Evolutionary conservation across 176 grass and related monocot species (phyloP).

Genomic region (Bromus sterilis): DNA sequence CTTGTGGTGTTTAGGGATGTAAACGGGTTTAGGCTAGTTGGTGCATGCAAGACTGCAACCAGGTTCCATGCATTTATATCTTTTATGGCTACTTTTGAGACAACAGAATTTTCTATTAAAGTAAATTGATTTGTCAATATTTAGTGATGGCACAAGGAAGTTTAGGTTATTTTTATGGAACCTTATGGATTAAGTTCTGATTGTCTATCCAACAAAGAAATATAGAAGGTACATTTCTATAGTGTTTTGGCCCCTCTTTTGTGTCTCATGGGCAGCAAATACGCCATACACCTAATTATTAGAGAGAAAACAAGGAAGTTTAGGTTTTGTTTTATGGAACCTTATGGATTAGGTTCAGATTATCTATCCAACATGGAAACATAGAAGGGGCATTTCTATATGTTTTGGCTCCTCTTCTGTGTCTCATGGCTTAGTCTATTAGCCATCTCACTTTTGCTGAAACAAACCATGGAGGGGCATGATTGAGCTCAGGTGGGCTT

Average conservation of each 20-base stretch:
- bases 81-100: neutral
- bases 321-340: neutral
- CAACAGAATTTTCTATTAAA: neutral
- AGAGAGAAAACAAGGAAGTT: neutral
- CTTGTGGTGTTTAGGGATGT: neutral
- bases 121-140: neutral
- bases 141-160: neutral
- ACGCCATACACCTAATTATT: neutral
- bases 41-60: neutral
- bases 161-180: neutral
- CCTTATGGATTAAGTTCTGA: neutral
- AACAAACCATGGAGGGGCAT: constrained; percentile 20
- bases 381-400: neutral
- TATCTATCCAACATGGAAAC: constrained; percentile 10
- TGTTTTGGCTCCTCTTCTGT: neutral
- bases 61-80: neutral
- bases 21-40: constrained; percentile 11
- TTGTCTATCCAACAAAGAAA: constrained; percentile 21
- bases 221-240: neutral
- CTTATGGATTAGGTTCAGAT: constrained; percentile 13
- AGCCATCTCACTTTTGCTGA: constrained; percentile 10
- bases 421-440: constrained; percentile 1
- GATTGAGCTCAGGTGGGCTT: constrained; percentile 13
- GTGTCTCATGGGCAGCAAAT: neutral
- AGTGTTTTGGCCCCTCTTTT: neutral